These are phyloP conservation scores for Imleria badia DNA, from an alignment of 768 basidiomycete species.

Conservation along the genomic window DNA sequence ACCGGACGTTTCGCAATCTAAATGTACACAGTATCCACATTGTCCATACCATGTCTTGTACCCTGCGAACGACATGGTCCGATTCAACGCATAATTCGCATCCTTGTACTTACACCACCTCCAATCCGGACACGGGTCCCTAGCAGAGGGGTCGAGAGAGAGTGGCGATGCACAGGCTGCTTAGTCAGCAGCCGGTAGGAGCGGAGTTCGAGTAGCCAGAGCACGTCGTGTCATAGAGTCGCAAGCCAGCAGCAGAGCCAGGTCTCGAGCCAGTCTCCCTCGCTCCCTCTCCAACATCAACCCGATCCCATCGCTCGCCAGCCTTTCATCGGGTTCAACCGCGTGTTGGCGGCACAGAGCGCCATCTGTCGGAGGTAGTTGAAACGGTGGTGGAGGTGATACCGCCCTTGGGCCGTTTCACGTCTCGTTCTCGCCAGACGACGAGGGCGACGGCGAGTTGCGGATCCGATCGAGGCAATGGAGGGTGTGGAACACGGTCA, in stretches of 20 bases:
- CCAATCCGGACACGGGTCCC: constrained; percentile 24
- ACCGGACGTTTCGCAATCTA: too few species aligned
- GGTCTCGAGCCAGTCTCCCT: too few species aligned
- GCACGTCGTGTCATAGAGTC: too few species aligned
- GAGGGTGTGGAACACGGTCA: constrained; percentile 41
- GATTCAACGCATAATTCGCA: constrained; percentile 19
- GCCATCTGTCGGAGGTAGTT: constrained; percentile 42
- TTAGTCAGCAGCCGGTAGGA: too few species aligned
- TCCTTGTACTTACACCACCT: constrained; percentile 21
- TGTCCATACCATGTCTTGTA: too few species aligned
- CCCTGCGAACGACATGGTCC: constrained; percentile 10
- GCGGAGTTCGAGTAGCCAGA: too few species aligned
- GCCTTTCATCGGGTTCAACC: constrained; percentile 26
- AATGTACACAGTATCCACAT: too few species aligned
- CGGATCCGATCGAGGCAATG: constrained; percentile 42
- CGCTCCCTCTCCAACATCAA: too few species aligned
- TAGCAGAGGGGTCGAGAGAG: too few species aligned
- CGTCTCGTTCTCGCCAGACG: background rate
- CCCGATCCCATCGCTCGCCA: constrained; percentile 22
- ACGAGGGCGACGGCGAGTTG: background rate
- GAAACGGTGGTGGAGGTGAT: constrained; percentile 35
- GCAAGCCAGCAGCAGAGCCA: too few species aligned
- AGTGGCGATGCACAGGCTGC: too few species aligned
- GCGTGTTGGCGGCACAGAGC: constrained; percentile 35
- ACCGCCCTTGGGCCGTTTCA: background rate